A percentile compares a stretch with the other conserved stretches of the same genome.
phyloP scores from a whole-genome alignment of 768 basidiomycete genomes.

The Lepiota brunneoincarnata region DNA sequence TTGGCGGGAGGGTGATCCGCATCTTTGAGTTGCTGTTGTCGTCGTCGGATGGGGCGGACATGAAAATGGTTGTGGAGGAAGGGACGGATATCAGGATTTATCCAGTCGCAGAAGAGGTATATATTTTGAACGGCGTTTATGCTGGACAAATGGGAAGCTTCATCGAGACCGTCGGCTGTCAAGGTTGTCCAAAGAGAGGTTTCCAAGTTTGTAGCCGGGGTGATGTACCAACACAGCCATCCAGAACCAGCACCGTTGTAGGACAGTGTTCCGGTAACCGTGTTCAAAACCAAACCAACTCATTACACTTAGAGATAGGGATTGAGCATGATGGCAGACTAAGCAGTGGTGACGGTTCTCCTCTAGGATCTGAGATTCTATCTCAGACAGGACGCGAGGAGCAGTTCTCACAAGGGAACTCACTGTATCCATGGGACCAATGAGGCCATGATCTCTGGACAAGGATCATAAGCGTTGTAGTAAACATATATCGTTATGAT shows the following conservation, averaged over 20 bases:
- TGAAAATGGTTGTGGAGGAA: constrained; percentile 14
- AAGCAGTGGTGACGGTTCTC: neutral
- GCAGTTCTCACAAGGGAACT: constrained; percentile 6
- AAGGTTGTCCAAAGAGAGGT: constrained; percentile 9
- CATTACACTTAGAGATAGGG: neutral
- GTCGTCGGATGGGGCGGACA: constrained; percentile 28
- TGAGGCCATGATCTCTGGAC: constrained; percentile 8
- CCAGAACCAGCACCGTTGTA: neutral
- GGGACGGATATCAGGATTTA: constrained; percentile 12
- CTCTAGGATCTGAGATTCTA: constrained; percentile 9
- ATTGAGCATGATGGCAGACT: constrained; percentile 5
- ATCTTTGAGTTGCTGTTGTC: constrained; percentile 20
- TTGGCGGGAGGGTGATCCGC: constrained; percentile 68
- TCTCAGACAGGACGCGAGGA: constrained; percentile 1
- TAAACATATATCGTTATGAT: constrained; percentile 5
- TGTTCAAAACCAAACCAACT: constrained; percentile 7
- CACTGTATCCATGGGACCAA: constrained; percentile 11
- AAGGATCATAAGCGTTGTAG: neutral
- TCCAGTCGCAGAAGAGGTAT: constrained; percentile 16
- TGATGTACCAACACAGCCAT: constrained; percentile 12
- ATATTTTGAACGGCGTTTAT: constrained; percentile 14
- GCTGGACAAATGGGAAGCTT: constrained; percentile 1
- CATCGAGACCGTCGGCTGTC: constrained; percentile 11
- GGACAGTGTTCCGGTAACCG: constrained; percentile 2
- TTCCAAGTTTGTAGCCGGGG: constrained; percentile 15